Evolutionary conservation across 2,329 filamentous ascomycete genomes (phyloP).

Genomic region (Calonectria pteridis): DNA sequence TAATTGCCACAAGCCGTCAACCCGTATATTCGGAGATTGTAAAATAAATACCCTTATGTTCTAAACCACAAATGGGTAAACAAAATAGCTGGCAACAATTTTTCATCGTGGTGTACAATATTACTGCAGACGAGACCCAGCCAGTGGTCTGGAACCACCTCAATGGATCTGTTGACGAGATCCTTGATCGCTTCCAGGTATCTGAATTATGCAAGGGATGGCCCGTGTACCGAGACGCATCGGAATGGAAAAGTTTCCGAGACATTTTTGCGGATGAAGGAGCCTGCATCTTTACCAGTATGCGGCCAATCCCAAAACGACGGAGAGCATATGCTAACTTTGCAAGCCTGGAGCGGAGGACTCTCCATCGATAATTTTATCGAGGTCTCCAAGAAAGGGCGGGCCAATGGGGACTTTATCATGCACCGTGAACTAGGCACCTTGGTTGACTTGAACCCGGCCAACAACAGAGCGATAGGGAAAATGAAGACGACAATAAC

Average conservation of each 20-base stretch:
- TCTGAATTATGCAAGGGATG: conserved; percentile 16
- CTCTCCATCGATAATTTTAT: conserved; percentile 44
- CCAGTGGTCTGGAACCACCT: conserved; percentile 12
- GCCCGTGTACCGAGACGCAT: conserved; percentile 17
- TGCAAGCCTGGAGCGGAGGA: conserved; percentile 58
- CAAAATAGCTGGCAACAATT: not conserved
- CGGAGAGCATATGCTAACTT: not conserved
- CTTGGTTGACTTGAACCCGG: conserved; percentile 56
- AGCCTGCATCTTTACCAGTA: conserved; percentile 8
- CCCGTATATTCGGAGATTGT: conserved; percentile 6
- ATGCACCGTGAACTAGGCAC: conserved; percentile 68
- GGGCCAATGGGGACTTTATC: conserved; percentile 65
- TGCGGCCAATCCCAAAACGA: not conserved
- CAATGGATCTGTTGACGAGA: not conserved
- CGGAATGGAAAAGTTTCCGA: conserved; percentile 16
- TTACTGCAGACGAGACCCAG: conserved; percentile 15
- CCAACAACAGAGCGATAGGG: conserved; percentile 57
- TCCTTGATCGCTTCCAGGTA: conserved; percentile 2
- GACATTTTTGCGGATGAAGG: conserved; percentile 8
- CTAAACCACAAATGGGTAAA: too few relatives aligned
- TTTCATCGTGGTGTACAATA: conserved; percentile 19
- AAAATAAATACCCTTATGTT: not conserved
- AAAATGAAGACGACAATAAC: conserved; percentile 69
- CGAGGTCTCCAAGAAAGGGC: conserved; percentile 61
- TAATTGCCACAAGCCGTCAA: not conserved